Percentiles rank a stretch among this genome's conserved stretches.
phyloP scores from a whole-genome alignment of 1,284 basidiomycete genomes.

The Trichosporon asahii region DNA sequence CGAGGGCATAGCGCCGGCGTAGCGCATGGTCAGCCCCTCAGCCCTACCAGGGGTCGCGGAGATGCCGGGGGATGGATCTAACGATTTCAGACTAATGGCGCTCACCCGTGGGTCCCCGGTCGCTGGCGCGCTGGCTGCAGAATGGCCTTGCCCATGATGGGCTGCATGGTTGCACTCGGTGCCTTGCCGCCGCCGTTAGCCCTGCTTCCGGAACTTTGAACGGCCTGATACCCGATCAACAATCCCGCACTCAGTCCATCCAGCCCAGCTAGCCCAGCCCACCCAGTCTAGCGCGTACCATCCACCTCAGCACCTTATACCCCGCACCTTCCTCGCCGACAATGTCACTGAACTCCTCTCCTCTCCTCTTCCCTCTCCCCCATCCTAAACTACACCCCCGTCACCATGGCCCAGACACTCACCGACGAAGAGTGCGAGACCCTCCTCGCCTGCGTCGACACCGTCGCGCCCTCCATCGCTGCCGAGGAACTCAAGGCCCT shows the following conservation, averaged over 20 bases:
- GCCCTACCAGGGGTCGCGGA: neutral
- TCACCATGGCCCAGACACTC: slow-evolving; percentile 11
- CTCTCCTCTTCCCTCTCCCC: neutral
- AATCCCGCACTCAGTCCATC: neutral
- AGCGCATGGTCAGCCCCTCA: neutral
- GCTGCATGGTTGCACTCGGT: too few species aligned
- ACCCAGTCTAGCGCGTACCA: neutral
- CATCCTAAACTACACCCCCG: neutral
- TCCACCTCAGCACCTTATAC: neutral
- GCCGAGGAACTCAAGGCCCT: slow-evolving; percentile 16
- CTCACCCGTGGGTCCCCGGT: neutral
- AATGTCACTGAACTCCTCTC: neutral
- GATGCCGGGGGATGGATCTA: neutral
- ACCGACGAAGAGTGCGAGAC: slow-evolving; percentile 21
- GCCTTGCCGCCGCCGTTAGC: neutral
- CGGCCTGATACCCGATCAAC: neutral
- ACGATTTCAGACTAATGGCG: neutral
- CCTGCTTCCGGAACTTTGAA: neutral
- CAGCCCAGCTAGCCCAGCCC: too few species aligned
- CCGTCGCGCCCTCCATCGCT: slow-evolving; percentile 23
- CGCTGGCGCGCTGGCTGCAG: too few species aligned
- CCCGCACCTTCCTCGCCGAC: neutral
- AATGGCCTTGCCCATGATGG: neutral
- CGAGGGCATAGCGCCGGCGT: neutral
- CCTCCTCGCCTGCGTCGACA: slow-evolving; percentile 26